Evolutionary conservation across 2,329 filamentous ascomycete species (phyloP).

Genomic region (Ascochyta viciae-villosae): DNA sequence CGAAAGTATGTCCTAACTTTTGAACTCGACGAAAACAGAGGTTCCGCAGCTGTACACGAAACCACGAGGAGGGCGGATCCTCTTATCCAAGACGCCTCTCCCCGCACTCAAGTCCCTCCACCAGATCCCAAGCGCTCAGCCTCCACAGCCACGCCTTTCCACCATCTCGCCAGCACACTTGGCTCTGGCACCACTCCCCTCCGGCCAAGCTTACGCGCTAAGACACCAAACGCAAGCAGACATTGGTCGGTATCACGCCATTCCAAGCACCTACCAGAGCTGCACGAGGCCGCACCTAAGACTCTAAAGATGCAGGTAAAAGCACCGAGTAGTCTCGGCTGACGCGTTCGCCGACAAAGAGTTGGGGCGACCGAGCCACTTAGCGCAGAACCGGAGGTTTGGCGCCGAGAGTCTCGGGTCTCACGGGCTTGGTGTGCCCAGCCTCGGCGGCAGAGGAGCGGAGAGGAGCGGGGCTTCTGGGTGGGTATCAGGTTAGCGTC

Average conservation of each 20-base stretch:
- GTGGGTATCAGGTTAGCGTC: slow-evolving; percentile 3
- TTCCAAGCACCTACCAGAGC: slow-evolving; percentile 13
- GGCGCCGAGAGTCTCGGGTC: slow-evolving; percentile 24
- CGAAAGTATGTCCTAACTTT: background rate
- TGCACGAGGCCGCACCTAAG: slow-evolving; percentile 10
- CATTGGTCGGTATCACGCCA: slow-evolving; percentile 19
- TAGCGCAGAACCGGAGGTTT: slow-evolving; percentile 9
- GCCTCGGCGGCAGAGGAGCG: slow-evolving; percentile 30
- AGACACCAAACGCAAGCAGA: slow-evolving; percentile 2
- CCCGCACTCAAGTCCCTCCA: slow-evolving; percentile 10
- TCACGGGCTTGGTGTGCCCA: slow-evolving; percentile 25
- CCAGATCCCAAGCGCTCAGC: slow-evolving; percentile 14
- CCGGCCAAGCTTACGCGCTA: slow-evolving; percentile 4
- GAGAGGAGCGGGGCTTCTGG: slow-evolving; percentile 28
- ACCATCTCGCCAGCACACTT: slow-evolving; percentile 8
- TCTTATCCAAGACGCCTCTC: slow-evolving; percentile 14
- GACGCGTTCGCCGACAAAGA: slow-evolving; percentile 23
- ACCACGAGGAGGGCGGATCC: background rate
- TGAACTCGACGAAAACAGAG: background rate
- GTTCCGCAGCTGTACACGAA: slow-evolving; percentile 4
- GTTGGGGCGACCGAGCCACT: slow-evolving; percentile 4
- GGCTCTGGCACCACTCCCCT: slow-evolving; percentile 7
- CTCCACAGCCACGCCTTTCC: slow-evolving; percentile 17
- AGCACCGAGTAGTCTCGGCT: slow-evolving; percentile 28
- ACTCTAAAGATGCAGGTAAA: slow-evolving; percentile 3